Evolutionary conservation across 306 rosid species (phyloP).

Genomic region (Carpinus fangiana): DNA sequence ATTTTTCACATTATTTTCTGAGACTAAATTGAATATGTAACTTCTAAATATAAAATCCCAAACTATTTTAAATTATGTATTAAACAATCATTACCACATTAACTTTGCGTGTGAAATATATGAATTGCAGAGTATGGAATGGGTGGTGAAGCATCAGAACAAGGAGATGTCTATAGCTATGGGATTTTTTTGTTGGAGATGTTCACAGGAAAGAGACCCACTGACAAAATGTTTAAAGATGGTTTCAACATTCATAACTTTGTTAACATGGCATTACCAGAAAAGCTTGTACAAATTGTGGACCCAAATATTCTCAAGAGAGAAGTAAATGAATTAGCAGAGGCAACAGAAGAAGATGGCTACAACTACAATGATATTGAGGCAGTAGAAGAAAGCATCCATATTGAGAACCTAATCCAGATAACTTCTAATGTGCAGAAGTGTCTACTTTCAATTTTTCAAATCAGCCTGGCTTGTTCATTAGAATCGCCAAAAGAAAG

Average conservation of each 20-base stretch:
- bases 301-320: conserved; percentile 31
- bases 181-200: conserved; percentile 44
- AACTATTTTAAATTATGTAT: background rate
- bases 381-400: background rate
- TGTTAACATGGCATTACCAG: conserved; percentile 25
- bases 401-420: background rate
- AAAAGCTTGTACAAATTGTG: conserved; percentile 26
- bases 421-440: conserved; percentile 2
- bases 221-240: conserved; percentile 32
- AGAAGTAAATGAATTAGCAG: conserved; percentile 2
- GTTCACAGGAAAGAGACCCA: conserved; percentile 33
- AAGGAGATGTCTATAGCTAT: conserved; percentile 36
- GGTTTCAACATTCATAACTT: conserved; percentile 25
- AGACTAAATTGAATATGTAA: no score
- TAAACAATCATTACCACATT: background rate
- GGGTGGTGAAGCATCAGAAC: conserved; percentile 24
- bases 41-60: no score
- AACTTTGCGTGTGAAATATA: background rate
- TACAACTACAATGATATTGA: background rate
- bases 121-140: conserved; percentile 38
- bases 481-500: conserved; percentile 32
- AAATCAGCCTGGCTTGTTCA: conserved; percentile 34
- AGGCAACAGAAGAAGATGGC: background rate
- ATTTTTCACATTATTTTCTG: no score
- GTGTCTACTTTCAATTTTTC: conserved; percentile 21